phyloP scores from a whole-genome alignment of 495 filamentous ascomycete species.

The Hyaloscypha variabilis region DNA sequence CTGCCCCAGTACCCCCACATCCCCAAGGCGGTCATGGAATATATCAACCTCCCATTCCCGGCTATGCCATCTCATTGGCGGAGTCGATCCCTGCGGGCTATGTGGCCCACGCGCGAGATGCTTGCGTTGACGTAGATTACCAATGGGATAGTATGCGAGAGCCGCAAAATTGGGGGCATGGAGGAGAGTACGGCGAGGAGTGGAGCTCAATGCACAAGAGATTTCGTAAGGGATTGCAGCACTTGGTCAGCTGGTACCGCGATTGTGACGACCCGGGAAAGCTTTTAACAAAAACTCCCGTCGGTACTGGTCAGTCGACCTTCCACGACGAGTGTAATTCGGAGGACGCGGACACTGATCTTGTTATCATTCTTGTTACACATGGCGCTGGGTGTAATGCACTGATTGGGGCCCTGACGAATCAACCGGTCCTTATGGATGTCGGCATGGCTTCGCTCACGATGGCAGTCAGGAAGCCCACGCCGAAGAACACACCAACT shows the following conservation, averaged over 20 bases:
- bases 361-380: slow-evolving; percentile 88
- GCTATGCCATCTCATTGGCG: slow-evolving; percentile 78
- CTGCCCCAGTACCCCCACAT: background rate
- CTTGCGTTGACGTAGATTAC: slow-evolving; percentile 83
- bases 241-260: slow-evolving; percentile 82
- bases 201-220: slow-evolving; percentile 94
- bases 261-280: slow-evolving; percentile 28
- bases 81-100: slow-evolving; percentile 86
- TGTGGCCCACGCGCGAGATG: slow-evolving; percentile 88
- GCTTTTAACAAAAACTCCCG: slow-evolving; percentile 25
- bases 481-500: slow-evolving; percentile 33
- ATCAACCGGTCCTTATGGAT: slow-evolving; percentile 86
- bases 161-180: slow-evolving; percentile 78
- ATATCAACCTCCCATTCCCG: slow-evolving; percentile 77
- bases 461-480: slow-evolving; percentile 73
- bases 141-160: slow-evolving; percentile 91
- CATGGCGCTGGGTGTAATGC: slow-evolving; percentile 99
- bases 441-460: slow-evolving; percentile 89
- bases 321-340: slow-evolving; percentile 22
- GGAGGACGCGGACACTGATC: slow-evolving; percentile 57
- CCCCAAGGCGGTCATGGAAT: slow-evolving; percentile 29
- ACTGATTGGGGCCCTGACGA: slow-evolving; percentile 85
- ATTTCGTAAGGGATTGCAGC: slow-evolving; percentile 74
- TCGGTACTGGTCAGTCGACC: slow-evolving; percentile 27
- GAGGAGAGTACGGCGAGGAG: slow-evolving; percentile 88